Base-by-base conservation (phyloP, 2,329 filamentous ascomycete species). In the Stagonosporopsis rhizophila region DNA sequence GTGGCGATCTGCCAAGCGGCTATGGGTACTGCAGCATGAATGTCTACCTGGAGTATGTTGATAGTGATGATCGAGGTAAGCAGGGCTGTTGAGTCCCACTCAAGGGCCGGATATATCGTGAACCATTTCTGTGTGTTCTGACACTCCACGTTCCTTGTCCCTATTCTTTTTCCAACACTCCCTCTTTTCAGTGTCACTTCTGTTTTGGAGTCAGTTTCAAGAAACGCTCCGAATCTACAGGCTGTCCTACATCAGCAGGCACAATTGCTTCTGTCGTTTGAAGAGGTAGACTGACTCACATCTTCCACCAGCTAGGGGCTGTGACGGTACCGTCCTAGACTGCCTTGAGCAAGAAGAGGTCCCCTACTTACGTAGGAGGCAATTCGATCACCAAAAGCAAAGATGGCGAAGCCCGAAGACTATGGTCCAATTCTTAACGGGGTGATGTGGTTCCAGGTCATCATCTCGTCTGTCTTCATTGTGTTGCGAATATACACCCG, bases 401-500 rank as follows among this genome's bases (percentile, higher is more conserved):
- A 12, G 28, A 69, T 68, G 66, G 64, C 59, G 25, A 60, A 62
- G 34, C 60, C 62, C 25, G 23, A 60, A 42, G 65, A 72, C 54
- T 70, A 58, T 23, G 58, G 66, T 2, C 34, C 45, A 28, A 65
- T 69, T 19, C 60, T 72, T 50, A 67, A 68, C 49, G 67, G 64
- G 28, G 67, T 72, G 14, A 70, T 74, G 66, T 73, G 69, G 64
- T 59, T 65, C n/a, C 67, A 73, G 39, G 64, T 72, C 4, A 32
- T 58, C 4, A 30, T 73, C 25, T 68, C 65, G 12, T 58, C 58
- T 17, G 11, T 71, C 7, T 70, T 73, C 37, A 61, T 73, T 8
- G 62, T 48, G 5, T 46, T 69, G 17, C 61, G 71, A 39, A 40
- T 71, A 19, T 74, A 74, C 52, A 71, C 71, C 6, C 59, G 70